Conservation (phyloP, 148 eudicot genomes). For the Vaccinium myrtillus region DNA sequence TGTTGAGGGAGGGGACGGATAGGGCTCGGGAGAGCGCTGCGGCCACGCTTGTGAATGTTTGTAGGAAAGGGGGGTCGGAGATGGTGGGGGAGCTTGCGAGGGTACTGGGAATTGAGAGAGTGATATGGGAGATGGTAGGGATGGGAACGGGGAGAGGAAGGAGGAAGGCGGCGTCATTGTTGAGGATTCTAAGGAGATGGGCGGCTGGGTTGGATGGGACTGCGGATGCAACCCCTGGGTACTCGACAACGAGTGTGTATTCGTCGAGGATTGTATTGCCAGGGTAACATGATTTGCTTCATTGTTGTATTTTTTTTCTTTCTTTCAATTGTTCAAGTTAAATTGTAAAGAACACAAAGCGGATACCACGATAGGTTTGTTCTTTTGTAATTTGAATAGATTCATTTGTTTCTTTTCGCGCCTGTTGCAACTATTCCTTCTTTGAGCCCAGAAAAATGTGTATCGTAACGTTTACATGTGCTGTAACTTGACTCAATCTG, state of each 20-base stretch:
- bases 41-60: conserved; percentile 69
- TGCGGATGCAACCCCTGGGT: conserved; percentile 26
- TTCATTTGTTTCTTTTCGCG: background rate
- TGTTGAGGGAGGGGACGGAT: conserved; percentile 62
- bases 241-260: conserved; percentile 31
- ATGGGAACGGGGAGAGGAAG: conserved; percentile 65
- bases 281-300: conserved; percentile 15
- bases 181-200: conserved; percentile 87
- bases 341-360: conserved; percentile 14
- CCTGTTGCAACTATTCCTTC: background rate
- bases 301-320: background rate
- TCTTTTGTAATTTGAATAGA: background rate
- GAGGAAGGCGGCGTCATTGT: conserved; percentile 74
- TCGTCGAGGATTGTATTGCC: conserved; percentile 40
- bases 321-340: background rate
- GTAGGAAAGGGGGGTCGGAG: conserved; percentile 81
- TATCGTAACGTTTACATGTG: background rate
- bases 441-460: background rate
- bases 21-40: conserved; percentile 70
- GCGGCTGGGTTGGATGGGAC: conserved; percentile 63
- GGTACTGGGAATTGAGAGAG: conserved; percentile 55
- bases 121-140: conserved; percentile 85
- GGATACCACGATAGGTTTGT: background rate
- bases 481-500: background rate
- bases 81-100: conserved; percentile 72